Evolutionary conservation across 257 asterid species (phyloP), one percentile per base, ranked within the genome.

Genomic region (Orobanche coerulescens): DNA sequence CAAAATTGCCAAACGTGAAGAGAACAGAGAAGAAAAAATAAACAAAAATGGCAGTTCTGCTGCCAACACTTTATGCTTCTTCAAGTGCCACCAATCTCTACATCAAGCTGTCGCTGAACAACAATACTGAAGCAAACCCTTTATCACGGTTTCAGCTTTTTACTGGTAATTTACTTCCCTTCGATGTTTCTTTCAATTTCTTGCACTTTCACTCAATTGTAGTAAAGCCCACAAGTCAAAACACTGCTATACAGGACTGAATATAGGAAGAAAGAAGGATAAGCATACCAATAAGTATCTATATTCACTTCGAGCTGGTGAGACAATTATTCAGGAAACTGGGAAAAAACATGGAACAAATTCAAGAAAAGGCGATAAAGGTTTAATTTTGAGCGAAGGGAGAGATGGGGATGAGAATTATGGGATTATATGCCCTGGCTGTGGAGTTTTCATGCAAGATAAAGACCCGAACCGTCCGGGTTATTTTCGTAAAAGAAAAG

Each of bases 401-500:
- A 84, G 91, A 57, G 95, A 85, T 28, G 83, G 71, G 56, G 96
- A 90, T 76, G 96, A 85, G 73, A 62, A 67, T 49, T 56, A 76
- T 64, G n/a, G n/a, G n/a, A n/a, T n/a, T n/a, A n/a, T n/a, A n/a
- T n/a, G n/a, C n/a, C n/a, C 96, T 34, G 96, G 96, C 60, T n/a
- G n/a, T n/a, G n/a, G n/a, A n/a, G n/a, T n/a, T n/a, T n/a, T n/a
- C n/a, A n/a, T n/a, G n/a, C n/a, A n/a, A n/a, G n/a, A n/a, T n/a
- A n/a, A n/a, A n/a, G n/a, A n/a, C n/a, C 96, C 88, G 12, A 82
- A 84, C 74, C 79, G 69, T 66, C 95, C 88, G 5, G 98, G 98
- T 36, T 92, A 66, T 77, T 92, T 78, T 51, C 83, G 79, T n/a
- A 62, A 76, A 68, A 81, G 75, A 34, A 79, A 78, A 55, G 66